phyloP scores from a whole-genome alignment of 164 flowering plant species.

The Chimonanthus praecox region DNA sequence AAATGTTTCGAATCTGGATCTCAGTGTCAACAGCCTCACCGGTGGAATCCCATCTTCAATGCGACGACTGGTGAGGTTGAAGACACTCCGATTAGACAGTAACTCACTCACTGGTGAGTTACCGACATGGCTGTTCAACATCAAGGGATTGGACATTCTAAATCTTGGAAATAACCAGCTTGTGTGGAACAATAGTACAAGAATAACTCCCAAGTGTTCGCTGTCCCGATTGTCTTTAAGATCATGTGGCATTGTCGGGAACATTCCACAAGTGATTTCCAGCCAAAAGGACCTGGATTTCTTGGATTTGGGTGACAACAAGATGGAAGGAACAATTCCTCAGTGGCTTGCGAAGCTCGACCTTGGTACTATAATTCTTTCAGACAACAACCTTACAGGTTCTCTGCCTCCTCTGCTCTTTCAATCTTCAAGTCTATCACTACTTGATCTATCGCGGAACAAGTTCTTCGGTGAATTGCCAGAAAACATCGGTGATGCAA shows the following conservation, averaged over 20 bases:
- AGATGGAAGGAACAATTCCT: slow-evolving; percentile 36
- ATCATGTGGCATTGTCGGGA: slow-evolving; percentile 32
- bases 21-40: slow-evolving; percentile 32
- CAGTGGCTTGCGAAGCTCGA: slow-evolving; percentile 35
- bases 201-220: slow-evolving; percentile 25
- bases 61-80: slow-evolving; percentile 22
- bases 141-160: slow-evolving; percentile 23
- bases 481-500: slow-evolving; percentile 35
- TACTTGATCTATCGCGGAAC: slow-evolving; percentile 38
- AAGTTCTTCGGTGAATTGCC: slow-evolving; percentile 44
- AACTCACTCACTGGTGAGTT: slow-evolving; percentile 39
- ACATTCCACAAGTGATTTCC: slow-evolving; percentile 44
- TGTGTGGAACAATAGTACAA: slow-evolving; percentile 30
- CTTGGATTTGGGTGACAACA: slow-evolving; percentile 47
- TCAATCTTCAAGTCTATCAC: slow-evolving; percentile 28
- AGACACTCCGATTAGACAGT: slow-evolving; percentile 25
- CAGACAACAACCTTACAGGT: slow-evolving; percentile 41
- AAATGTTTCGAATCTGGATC: slow-evolving; percentile 24
- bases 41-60: slow-evolving; percentile 40
- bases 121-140: slow-evolving; percentile 38
- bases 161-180: slow-evolving; percentile 42
- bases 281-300: slow-evolving; percentile 28
- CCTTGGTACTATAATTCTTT: slow-evolving; percentile 25
- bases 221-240: slow-evolving; percentile 26
- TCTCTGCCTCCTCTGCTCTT: slow-evolving; percentile 35